phyloP scores from a whole-genome alignment of 345 rosid species.

The Eucalyptus globulus region DNA sequence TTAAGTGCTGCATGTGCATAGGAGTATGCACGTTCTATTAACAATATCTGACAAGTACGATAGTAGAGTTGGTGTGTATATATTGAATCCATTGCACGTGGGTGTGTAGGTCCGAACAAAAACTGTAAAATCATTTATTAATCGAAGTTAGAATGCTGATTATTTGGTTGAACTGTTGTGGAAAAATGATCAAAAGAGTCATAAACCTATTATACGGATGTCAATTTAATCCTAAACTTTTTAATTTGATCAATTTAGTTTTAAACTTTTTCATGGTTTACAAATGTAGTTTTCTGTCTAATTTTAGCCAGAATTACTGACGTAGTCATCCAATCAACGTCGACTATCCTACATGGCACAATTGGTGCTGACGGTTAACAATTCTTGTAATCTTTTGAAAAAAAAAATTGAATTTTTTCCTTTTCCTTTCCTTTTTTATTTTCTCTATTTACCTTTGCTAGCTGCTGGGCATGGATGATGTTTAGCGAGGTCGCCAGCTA shows the following conservation, averaged over 20 bases:
- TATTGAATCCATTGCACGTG: neutral
- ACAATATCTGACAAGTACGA: neutral
- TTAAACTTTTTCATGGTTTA: too few relatives aligned
- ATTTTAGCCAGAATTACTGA: too few relatives aligned
- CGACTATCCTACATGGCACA: neutral
- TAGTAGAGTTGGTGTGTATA: neutral
- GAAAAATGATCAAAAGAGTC: neutral
- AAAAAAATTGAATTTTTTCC: too few relatives aligned
- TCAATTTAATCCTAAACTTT: too few relatives aligned
- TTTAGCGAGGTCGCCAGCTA: accelerated
- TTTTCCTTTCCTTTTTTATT: neutral
- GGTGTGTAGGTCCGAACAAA: neutral
- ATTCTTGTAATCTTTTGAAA: too few relatives aligned
- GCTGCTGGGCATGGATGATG: accelerated
- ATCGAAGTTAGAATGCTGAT: neutral
- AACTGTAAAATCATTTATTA: too few relatives aligned
- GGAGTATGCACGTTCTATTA: neutral
- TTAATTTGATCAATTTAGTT: too few relatives aligned
- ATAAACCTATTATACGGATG: too few relatives aligned
- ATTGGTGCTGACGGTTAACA: too few relatives aligned
- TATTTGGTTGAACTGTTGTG: neutral
- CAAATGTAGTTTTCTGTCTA: neutral
- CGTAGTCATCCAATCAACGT: too few relatives aligned
- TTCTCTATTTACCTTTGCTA: neutral
- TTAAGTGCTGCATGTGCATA: neutral